Evolutionary conservation across 2,329 filamentous ascomycete genomes (phyloP).

Genomic region (Neopestalotiopsis sp.): DNA sequence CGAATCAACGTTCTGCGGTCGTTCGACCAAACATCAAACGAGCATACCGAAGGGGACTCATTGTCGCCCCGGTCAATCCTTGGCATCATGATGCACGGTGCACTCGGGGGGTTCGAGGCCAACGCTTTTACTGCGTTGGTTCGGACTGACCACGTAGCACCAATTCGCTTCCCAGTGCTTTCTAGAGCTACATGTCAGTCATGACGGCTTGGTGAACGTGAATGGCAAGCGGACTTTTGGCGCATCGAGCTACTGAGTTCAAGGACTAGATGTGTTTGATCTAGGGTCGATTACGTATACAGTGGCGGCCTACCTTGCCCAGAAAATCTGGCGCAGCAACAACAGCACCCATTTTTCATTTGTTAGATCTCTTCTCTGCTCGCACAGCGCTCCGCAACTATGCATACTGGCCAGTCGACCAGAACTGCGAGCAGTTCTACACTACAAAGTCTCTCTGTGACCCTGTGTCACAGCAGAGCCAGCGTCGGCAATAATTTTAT

Average conservation of each 20-base stretch:
- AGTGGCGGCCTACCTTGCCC: not conserved
- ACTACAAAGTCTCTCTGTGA: not conserved
- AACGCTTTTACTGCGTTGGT: not conserved
- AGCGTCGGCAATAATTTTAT: conserved; percentile 8
- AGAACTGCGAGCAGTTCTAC: conserved; percentile 9
- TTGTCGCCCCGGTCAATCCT: not conserved
- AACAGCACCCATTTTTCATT: conserved; percentile 6
- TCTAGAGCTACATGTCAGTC: not conserved
- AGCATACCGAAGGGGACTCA: conserved; percentile 2
- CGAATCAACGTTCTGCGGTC: conserved; percentile 55
- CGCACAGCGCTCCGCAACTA: not conserved
- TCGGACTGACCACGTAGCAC: not conserved
- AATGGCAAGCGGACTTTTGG: not conserved
- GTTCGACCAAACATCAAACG: conserved; percentile 54
- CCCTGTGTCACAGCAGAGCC: not conserved
- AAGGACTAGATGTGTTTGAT: not conserved
- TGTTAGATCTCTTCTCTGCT: conserved; percentile 14
- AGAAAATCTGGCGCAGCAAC: conserved; percentile 1
- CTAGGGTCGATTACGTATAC: not conserved
- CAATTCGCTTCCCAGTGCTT: not conserved
- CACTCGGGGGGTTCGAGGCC: not conserved
- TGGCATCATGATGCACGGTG: not conserved
- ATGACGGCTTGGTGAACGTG: not conserved
- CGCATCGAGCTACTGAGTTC: not conserved
- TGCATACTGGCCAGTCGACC: not conserved